Evolutionary conservation across 2,329 filamentous ascomycete species (phyloP).

Genomic region (Alternaria conjuncta): DNA sequence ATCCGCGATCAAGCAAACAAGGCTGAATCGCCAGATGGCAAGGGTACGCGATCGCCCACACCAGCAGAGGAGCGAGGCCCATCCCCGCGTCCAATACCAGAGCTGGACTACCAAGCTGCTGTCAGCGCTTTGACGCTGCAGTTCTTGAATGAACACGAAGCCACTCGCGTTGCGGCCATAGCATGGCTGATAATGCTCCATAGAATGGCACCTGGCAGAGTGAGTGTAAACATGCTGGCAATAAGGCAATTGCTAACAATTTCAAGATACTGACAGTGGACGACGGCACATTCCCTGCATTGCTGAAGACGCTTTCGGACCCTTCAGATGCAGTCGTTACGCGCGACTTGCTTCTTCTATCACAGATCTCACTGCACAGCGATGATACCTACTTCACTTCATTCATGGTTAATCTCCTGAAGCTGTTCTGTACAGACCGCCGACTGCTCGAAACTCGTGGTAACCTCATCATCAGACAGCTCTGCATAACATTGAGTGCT

Average conservation of each 20-base stretch:
- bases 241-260: slow-evolving; percentile 4
- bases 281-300: slow-evolving; percentile 92
- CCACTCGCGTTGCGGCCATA: slow-evolving; percentile 88
- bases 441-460: slow-evolving; percentile 89
- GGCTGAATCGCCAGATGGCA: slow-evolving; percentile 32
- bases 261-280: slow-evolving; percentile 78
- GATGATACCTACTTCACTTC: slow-evolving; percentile 97
- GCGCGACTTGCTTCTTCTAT: slow-evolving; percentile 88
- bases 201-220: slow-evolving; percentile 89
- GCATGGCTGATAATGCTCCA: slow-evolving; percentile 99
- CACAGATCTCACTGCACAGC: slow-evolving; percentile 94
- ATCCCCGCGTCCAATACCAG: slow-evolving; percentile 57
- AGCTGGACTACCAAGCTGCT: slow-evolving; percentile 94
- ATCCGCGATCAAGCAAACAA: slow-evolving; percentile 42
- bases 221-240: slow-evolving; percentile 47
- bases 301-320: slow-evolving; percentile 95
- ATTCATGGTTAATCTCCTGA: slow-evolving; percentile 96
- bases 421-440: slow-evolving; percentile 93
- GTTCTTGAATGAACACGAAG: slow-evolving; percentile 96
- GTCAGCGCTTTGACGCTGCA: slow-evolving; percentile 92
- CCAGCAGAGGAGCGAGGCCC: slow-evolving; percentile 55
- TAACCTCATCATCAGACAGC: slow-evolving; percentile 93
- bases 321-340: slow-evolving; percentile 95
- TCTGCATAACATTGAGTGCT: slow-evolving; percentile 90
- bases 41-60: slow-evolving; percentile 48